Evolutionary conservation across 2,329 filamentous ascomycete genomes (phyloP), one percentile per base, ranked within the genome.

Genomic region (Pseudogymnoascus sp.): DNA sequence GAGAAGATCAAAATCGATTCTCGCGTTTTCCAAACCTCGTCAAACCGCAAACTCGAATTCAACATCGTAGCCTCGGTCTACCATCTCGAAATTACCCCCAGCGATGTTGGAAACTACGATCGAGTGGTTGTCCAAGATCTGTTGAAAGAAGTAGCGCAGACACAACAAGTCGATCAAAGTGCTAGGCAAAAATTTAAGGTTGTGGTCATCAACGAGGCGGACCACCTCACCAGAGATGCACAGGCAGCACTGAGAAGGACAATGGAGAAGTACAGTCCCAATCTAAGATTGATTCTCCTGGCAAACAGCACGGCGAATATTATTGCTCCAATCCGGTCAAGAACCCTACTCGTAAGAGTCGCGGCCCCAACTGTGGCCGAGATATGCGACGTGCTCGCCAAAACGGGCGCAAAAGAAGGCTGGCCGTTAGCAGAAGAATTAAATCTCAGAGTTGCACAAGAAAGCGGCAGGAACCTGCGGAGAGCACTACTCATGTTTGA

Each of bases 1-100:
- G 96, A 99, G 74, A 97, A 97, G 82, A 99, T 99, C 82, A 97
- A 97, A 80, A 97, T 99, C 77, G 95, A 99, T 74, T 91, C 92
- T 11, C 90, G 95, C 67, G 89, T 97, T 64, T 99, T 99, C 79
- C 93, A 96, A 77, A 97, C 95, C 1, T 93, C 87, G 21, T 89
- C 89, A 73, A 97, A 96, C 76, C 91, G 95, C 74, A 99, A 99
- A 78, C 88, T 99, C 70, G 95, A 99, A 78, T 99, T 99, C 84
- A 99, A 97, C 79, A 96, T 99, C 67, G 95, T 99, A 62, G 88
- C 93, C 50, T 97, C 93, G 0, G 87, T 97, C 67, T 99, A 99
- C 78, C 95, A 99, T 76, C 88, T 99, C 70, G 95, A 99, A 76
- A 99, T 99, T 73, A 99, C 95, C 6, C 95, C 95, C 0, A 96